phyloP scores from a whole-genome alignment of 257 asterid species.

The Primulina huaijiensis region DNA sequence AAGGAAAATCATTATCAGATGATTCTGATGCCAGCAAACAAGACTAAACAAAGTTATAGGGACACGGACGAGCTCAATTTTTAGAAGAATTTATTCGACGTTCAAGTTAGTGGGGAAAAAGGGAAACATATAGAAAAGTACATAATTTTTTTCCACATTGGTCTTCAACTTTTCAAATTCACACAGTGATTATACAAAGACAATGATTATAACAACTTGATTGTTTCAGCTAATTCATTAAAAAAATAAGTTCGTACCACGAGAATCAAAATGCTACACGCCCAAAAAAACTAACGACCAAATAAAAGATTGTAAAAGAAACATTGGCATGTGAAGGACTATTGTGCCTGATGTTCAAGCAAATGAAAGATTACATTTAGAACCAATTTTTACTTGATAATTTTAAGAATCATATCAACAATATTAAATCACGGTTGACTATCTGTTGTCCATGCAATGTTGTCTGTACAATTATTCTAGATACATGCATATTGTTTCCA shows the following conservation, averaged over 20 bases:
- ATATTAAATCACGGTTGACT: neutral
- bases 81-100: neutral
- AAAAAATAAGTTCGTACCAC: neutral
- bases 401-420: neutral
- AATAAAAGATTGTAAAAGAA: neutral
- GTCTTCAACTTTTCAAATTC: neutral
- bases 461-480: neutral
- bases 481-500: neutral
- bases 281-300: neutral
- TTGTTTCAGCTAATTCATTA: neutral
- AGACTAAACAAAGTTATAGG: neutral
- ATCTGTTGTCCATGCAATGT: neutral
- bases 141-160: too few species aligned
- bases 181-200: neutral
- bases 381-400: neutral
- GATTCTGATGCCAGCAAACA: neutral
- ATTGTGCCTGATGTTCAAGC: neutral
- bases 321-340: conserved; percentile 6
- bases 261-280: neutral
- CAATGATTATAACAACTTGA: neutral
- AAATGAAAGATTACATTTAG: neutral
- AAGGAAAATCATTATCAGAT: neutral
- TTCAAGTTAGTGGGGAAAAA: neutral
- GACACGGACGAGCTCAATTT: neutral
- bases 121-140: neutral